Conservation (phyloP, 2,329 filamentous ascomycete genomes). For the Onygena corvina region DNA sequence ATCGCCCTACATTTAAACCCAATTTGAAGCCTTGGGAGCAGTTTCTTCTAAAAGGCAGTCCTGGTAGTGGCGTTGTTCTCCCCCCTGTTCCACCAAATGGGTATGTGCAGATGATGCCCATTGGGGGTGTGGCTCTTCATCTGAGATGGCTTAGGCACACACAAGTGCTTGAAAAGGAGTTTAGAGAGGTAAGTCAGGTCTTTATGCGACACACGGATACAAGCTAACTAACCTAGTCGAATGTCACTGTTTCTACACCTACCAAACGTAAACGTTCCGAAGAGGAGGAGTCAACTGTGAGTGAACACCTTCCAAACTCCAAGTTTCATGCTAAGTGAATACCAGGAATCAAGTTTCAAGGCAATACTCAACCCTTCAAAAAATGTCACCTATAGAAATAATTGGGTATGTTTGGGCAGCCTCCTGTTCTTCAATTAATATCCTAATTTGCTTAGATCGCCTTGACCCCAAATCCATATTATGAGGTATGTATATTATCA, state of each 20-base stretch:
- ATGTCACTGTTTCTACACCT: neutral
- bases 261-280: neutral
- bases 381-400: too few species aligned
- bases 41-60: slow-evolving; percentile 14
- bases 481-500: neutral
- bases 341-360: too few species aligned
- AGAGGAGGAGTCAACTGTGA: neutral
- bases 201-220: neutral
- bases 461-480: slow-evolving; percentile 1
- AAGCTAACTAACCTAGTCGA: neutral
- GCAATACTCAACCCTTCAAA: too few species aligned
- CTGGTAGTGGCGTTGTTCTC: slow-evolving; percentile 11
- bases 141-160: slow-evolving; percentile 9
- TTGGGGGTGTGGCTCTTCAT: slow-evolving; percentile 12
- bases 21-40: slow-evolving; percentile 13
- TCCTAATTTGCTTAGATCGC: too few species aligned
- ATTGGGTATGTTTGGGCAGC: too few species aligned
- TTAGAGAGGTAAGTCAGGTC: slow-evolving; percentile 2
- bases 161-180: slow-evolving; percentile 2
- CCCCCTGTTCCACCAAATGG: slow-evolving; percentile 6
- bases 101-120: slow-evolving; percentile 12
- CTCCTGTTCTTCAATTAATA: too few species aligned
- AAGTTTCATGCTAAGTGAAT: too few species aligned
- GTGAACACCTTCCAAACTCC: neutral
- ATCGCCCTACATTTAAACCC: slow-evolving; percentile 11